Conservation (phyloP, 2,329 filamentous ascomycete genomes). For the Colletotrichum sp. region DNA sequence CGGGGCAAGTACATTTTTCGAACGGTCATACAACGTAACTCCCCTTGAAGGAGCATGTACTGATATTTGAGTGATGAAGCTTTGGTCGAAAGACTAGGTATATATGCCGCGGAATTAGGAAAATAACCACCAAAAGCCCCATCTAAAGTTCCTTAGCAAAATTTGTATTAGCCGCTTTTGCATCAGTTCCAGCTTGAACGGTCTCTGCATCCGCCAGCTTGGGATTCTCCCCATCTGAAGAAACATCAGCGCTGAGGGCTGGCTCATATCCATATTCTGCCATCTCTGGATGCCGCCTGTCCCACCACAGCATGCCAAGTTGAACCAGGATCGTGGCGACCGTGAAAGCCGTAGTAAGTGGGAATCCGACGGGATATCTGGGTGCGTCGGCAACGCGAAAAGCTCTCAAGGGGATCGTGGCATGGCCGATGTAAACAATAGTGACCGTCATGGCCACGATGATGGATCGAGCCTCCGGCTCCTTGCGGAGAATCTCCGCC, state of each 20-base stretch:
- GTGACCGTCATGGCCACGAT: slow-evolving; percentile 41
- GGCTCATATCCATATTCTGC: slow-evolving; percentile 20
- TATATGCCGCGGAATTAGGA: background rate
- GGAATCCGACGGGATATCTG: slow-evolving; percentile 40
- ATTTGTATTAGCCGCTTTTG: background rate
- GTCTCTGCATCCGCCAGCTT: background rate
- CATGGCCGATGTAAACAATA: slow-evolving; percentile 41
- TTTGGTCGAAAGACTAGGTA: background rate
- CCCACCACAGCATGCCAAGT: slow-evolving; percentile 35
- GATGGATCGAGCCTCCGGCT: slow-evolving; percentile 40
- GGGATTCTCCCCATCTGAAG: slow-evolving; percentile 3
- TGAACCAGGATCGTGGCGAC: slow-evolving; percentile 35
- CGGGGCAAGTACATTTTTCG: background rate
- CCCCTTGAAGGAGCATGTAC: background rate
- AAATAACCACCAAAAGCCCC: background rate
- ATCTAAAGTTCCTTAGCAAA: background rate
- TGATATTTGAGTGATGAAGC: background rate
- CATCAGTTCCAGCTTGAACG: background rate
- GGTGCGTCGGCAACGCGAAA: slow-evolving; percentile 40
- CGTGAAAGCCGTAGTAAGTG: slow-evolving; percentile 35
- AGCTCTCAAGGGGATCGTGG: slow-evolving; percentile 40
- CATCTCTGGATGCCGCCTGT: slow-evolving; percentile 26
- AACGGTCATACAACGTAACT: background rate
- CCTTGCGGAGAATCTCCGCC: slow-evolving; percentile 36
- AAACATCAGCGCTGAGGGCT: background rate